Evolutionary conservation across 306 rosid genomes (phyloP), one percentile per base, ranked within the genome.

Genomic region (Trifolium subterraneum): DNA sequence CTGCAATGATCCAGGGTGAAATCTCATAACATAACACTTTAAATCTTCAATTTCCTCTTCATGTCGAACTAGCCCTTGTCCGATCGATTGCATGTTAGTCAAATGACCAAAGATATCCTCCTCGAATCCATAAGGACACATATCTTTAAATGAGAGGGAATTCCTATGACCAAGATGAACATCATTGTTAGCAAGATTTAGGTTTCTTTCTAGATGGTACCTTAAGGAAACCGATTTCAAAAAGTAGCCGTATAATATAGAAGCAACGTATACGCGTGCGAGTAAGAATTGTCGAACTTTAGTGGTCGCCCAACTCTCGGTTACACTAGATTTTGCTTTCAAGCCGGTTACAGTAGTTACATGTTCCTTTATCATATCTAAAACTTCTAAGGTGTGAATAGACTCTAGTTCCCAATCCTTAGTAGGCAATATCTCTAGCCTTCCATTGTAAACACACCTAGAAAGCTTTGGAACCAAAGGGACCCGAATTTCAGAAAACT

Each of bases 331-430:
- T 39, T 92, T 87, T 72, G 93, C 96, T 81, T 87, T 87, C 85
- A 95, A 77, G 60, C 99, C 99, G 8, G 87, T 95, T 71, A 87
- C 82, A 23, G 83, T 79, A 36, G 87, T 84, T 61, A 92, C 82
- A 67, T 95, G 98, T 78, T 90, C 99, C 81, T 77, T 90, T 62
- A 95, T 83, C 91, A 92, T 86, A 76, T 88, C 88, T 85, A 95
- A 82, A 73, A 87, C 88, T 76, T 86, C 99, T 58, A 78, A 67
- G 78, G 84, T 83, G 73, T 90, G 82, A 74, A 92, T 86, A 39
- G 99, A 92, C 79, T 95, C 97, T 7, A 95, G 93, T 76, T 86
- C 98, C 95, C 95, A 95, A 80, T 95, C 93, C 81, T 87, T 95
- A 67, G 98, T 78, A 71, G 98, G 99, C 79, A 84, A 78, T 75